A percentile compares a stretch with the other conserved stretches of the same genome.
phyloP scores from a whole-genome alignment of 768 basidiomycete species.

The Hygrocybe coccinea region DNA sequence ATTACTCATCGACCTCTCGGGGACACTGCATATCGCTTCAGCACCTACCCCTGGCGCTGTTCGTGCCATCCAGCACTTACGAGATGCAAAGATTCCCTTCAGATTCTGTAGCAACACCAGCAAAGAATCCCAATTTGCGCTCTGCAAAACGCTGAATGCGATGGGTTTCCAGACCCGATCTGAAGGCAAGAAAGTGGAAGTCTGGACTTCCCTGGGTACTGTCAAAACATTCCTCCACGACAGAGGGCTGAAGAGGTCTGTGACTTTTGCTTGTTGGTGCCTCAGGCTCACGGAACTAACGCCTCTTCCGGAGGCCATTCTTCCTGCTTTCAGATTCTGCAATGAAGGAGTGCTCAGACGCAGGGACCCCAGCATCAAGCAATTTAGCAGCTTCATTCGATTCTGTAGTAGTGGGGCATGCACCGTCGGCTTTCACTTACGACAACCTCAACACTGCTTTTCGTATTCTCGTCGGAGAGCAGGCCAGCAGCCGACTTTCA shows the following conservation, averaged over 20 bases:
- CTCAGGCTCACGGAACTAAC: background rate
- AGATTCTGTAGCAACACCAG: constrained; percentile 66
- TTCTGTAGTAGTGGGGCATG: constrained; percentile 60
- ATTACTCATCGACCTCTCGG: constrained; percentile 62
- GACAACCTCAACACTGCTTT: constrained; percentile 59
- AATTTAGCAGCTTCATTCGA: constrained; percentile 34
- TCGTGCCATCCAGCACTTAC: constrained; percentile 38
- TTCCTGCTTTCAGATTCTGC: constrained; percentile 53
- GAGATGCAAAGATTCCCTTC: constrained; percentile 36
- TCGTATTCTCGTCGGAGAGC: constrained; percentile 51
- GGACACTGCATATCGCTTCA: constrained; percentile 56
- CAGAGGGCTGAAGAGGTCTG: constrained; percentile 39
- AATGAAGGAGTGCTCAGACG: constrained; percentile 34
- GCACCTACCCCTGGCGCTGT: constrained; percentile 47
- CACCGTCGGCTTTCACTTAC: constrained; percentile 50
- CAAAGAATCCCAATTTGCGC: constrained; percentile 49
- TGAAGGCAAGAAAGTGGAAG: constrained; percentile 48
- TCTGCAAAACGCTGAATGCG: constrained; percentile 38
- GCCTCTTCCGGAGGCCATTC: constrained; percentile 37
- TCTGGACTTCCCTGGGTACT: constrained; percentile 48
- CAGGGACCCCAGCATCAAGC: constrained; percentile 8
- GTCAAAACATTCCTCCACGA: constrained; percentile 43
- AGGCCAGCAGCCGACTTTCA: background rate
- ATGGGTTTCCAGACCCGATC: constrained; percentile 46
- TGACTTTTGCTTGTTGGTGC: background rate